Evolutionary conservation across 78 protist genomes (phyloP).

Genomic region (Blattamonas nauphoetae): DNA sequence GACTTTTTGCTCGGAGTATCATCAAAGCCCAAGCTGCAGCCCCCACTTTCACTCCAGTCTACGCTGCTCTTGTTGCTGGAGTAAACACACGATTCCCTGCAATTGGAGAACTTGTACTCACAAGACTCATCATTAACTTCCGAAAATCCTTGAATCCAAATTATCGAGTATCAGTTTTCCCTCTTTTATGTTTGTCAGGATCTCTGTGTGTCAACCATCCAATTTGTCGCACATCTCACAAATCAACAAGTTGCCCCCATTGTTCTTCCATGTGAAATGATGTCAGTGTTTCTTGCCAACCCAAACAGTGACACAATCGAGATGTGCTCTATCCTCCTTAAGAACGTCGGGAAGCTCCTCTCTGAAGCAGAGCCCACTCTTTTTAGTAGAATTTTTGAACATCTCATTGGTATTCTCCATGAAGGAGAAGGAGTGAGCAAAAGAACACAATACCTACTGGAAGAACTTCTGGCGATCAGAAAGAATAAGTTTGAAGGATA

Average conservation of each 20-base stretch:
- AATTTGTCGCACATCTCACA: slow-evolving; percentile 85
- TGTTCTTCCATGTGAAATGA: slow-evolving; percentile 61
- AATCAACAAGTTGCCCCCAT: slow-evolving; percentile 83
- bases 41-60: slow-evolving; percentile 81
- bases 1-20: neutral
- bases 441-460: slow-evolving; percentile 83
- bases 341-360: slow-evolving; percentile 62
- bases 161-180: slow-evolving; percentile 45
- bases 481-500: slow-evolving; percentile 43
- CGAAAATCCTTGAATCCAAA: slow-evolving; percentile 61
- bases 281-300: slow-evolving; percentile 64
- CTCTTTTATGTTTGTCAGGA: slow-evolving; percentile 4
- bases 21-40: slow-evolving; percentile 65
- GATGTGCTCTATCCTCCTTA: slow-evolving; percentile 59
- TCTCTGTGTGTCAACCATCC: slow-evolving; percentile 5
- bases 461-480: slow-evolving; percentile 56
- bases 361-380: slow-evolving; percentile 26
- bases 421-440: slow-evolving; percentile 76
- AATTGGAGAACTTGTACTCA: slow-evolving; percentile 71
- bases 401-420: slow-evolving; percentile 70
- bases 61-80: slow-evolving; percentile 82
- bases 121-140: slow-evolving; percentile 60
- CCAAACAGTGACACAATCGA: slow-evolving; percentile 90
- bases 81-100: slow-evolving; percentile 90
- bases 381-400: slow-evolving; percentile 48